Percentiles rank a stretch among this genome's conserved stretches.
Evolutionary conservation across 495 filamentous ascomycete genomes (phyloP).

Genomic region (Extremus antarcticus): DNA sequence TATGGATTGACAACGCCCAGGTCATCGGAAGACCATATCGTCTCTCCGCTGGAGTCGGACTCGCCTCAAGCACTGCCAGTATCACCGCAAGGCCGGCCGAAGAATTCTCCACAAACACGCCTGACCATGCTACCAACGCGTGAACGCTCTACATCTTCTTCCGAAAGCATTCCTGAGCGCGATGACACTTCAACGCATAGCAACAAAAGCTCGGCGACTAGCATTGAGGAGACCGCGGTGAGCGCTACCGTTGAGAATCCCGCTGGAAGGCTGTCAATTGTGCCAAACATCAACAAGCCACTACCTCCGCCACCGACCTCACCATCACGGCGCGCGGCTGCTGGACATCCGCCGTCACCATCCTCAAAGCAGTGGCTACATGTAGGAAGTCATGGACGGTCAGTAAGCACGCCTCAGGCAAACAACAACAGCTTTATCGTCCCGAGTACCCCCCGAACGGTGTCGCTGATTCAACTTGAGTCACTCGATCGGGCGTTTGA

Average conservation of each 20-base stretch:
- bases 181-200: constrained; percentile 13
- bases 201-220: constrained; percentile 20
- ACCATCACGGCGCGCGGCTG: not conserved
- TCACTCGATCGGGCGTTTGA: constrained; percentile 13
- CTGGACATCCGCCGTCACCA: not conserved
- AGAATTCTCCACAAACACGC: not conserved
- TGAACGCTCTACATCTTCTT: constrained; percentile 6
- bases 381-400: not conserved
- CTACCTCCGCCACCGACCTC: constrained; percentile 11
- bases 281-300: constrained; percentile 13
- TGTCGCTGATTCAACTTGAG: constrained; percentile 7
- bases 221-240: constrained; percentile 5
- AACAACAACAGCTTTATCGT: not conserved
- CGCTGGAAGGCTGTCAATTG: not conserved
- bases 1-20: not conserved
- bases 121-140: not conserved
- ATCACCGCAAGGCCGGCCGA: not conserved
- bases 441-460: not conserved
- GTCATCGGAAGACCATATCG: not conserved
- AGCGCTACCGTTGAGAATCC: not conserved
- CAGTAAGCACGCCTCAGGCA: not conserved
- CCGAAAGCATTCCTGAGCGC: constrained; percentile 1
- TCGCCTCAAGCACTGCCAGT: not conserved
- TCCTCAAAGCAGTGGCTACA: not conserved
- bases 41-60: not conserved